Evolutionary conservation across 345 rosid species (phyloP), one percentile per base, ranked within the genome.

Genomic region (Viola odorata): DNA sequence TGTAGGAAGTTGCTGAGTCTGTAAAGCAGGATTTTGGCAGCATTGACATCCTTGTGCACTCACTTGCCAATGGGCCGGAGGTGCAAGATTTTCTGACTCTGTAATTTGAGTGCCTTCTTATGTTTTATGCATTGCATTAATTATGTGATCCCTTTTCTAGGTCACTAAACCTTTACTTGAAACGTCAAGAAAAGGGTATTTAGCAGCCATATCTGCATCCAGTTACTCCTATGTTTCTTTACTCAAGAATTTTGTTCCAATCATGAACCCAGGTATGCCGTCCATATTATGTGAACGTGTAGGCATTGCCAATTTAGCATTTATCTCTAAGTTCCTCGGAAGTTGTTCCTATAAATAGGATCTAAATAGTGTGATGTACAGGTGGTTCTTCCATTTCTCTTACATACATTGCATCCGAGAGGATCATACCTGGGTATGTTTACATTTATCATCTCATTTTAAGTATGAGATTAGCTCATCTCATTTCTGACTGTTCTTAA

Each of bases 1-100:
- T 53, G 41, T 80, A 94, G 99, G 96, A 90, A 84, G 95, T 73
- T 74, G 90, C 89, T 8, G 96, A 90, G 77, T 84, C 87, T 50
- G 95, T 94, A 52, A 90, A 76, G 58, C 77, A 80, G 58, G 97
- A 90, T 81, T 94, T 88, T 57, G 91, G 95, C 55, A 90, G 83
- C 75, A 81, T 90, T 17, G 99, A 94, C 76, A 88, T 94, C 66
- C 97, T 94, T 49, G 89, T 94, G 59, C 97, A 94, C 69, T 94
- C 97, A 38, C 91, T 94, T 61, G 99, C 97, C 37, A 90, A 94
- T 57, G 97, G 95, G 37, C 97, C 97, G 6, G 96, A 94, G 99
- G 97, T 88, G 77, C 8, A 55, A 55, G 12, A 66, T 49, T 14
- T 57, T 56, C 45, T 53, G 37, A 52, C 36, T 16, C 13, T 54